These are phyloP conservation scores for Boletus mariae DNA, from an alignment of 1,284 basidiomycete genomes.

Conservation along the genomic window DNA sequence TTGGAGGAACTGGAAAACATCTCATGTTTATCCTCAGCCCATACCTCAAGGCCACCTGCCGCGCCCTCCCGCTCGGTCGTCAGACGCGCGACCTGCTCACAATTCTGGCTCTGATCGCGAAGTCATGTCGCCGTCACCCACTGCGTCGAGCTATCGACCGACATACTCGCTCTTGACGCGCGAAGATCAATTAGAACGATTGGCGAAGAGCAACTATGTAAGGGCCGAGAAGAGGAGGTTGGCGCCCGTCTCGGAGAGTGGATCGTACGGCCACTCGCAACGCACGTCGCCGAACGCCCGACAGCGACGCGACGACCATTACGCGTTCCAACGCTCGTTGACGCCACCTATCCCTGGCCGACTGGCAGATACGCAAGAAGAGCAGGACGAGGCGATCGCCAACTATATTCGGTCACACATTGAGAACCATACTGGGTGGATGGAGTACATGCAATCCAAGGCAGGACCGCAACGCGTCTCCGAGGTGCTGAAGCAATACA, in stretches of 20 bases:
- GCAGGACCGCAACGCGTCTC: conserved; percentile 40
- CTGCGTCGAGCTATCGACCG: conserved; percentile 1
- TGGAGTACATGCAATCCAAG: conserved; percentile 40
- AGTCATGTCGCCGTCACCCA: conserved; percentile 6
- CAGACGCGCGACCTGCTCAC: conserved; percentile 12
- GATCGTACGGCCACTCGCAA: conserved; percentile 19
- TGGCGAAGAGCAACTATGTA: conserved; percentile 24
- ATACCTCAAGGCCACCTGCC: conserved; percentile 30
- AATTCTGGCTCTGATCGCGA: conserved; percentile 19
- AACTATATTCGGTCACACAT: conserved; percentile 39
- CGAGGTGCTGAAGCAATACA: conserved; percentile 44
- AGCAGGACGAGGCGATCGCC: conserved; percentile 36
- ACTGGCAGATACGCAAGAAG: conserved; percentile 34
- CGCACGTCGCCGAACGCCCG: conserved; percentile 9
- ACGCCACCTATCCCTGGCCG: conserved; percentile 27
- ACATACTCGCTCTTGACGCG: conserved; percentile 19
- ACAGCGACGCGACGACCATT: conserved; percentile 5
- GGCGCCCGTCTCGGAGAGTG: conserved; percentile 19
- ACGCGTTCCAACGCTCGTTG: conserved; percentile 6
- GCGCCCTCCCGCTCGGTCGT: conserved; percentile 22
- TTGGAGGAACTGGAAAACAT: conserved; percentile 5
- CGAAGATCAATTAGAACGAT: conserved; percentile 27
- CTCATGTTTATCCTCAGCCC: conserved; percentile 23
- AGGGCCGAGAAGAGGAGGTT: conserved; percentile 5
- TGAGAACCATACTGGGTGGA: conserved; percentile 39